Conservation (phyloP, 768 basidiomycete genomes). For the Leccinum variicolor region DNA sequence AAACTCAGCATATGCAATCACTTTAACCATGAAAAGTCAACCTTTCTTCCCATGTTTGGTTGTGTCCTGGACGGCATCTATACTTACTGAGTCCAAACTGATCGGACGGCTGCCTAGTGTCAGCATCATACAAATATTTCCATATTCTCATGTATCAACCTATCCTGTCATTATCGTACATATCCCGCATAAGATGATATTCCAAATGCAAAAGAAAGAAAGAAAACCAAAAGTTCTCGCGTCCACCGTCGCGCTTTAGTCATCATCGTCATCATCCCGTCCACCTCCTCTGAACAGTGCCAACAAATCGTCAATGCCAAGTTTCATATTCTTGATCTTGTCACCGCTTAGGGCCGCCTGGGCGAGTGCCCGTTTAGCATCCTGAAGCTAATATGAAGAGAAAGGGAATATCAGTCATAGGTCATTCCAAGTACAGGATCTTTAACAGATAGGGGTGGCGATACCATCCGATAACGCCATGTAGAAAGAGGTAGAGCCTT, state of each 20-base stretch:
- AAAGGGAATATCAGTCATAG: slow-evolving; percentile 1
- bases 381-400: slow-evolving; percentile 59
- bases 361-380: slow-evolving; percentile 84
- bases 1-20: background rate
- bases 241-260: background rate
- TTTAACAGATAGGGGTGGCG: background rate
- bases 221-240: background rate
- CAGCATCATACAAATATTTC: background rate
- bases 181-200: background rate
- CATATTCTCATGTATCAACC: background rate
- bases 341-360: slow-evolving; percentile 84
- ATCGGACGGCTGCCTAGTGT: background rate
- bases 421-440: background rate
- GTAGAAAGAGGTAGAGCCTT: background rate
- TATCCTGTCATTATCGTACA: background rate
- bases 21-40: background rate
- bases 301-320: slow-evolving; percentile 84
- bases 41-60: background rate
- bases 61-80: background rate
- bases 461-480: background rate
- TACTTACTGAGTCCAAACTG: background rate
- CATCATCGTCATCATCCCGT: slow-evolving; percentile 55
- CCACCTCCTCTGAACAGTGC: slow-evolving; percentile 66
- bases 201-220: background rate
- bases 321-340: slow-evolving; percentile 79